Base-by-base conservation (phyloP, 2,329 filamentous ascomycete species). In the Zasmidium cellare region DNA sequence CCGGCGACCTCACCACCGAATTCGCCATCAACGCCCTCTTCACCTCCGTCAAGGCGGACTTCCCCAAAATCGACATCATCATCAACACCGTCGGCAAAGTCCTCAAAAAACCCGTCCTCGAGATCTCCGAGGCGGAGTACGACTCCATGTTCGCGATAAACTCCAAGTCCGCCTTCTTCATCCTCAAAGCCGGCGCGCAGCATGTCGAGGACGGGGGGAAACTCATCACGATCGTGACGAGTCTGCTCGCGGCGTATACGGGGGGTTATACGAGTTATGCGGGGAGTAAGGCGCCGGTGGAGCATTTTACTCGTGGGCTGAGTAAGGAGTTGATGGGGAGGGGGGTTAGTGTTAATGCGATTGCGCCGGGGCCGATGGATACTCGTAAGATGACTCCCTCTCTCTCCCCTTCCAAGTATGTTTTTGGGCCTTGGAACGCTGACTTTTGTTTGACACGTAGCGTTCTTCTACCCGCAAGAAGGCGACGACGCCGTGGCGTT, bases 61-160 rank as follows among this genome's bases (percentile, higher is more conserved):
- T 79, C 62, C 75, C 75, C 20, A 70, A 72, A 54, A 65, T 81
- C 48, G 77, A 81, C 61, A 78, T 81, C 56, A 74, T 80, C 12
- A 69, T 81, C 58, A 80, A 80, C 67, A 80, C 77, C 3, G 70
- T 80, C 24, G 79, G 79, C 44, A 79, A 77, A 67, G 77, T 78
- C 38, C 67, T 79, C 46, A 79, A 79, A 75, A 80, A 80, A 70
- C 71, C 76, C 5, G 76, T 79, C 24, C 67, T 69, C 1, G 74
- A 76, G 12, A 77, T 80, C 47, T 70, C 67, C 3, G 79, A 80
- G 62, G 71, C 67, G 16, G 78, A 81, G 56, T 80, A 80, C 61
- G 79, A 80, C 60, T 63, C 70, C 2, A 79, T 80, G 75, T 80
- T 80, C 72, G 76, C 73, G 9, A 51, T 61, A 19, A 61, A 61